phyloP scores from a whole-genome alignment of 148 eudicot genomes.

The Rhododendron simsii region DNA sequence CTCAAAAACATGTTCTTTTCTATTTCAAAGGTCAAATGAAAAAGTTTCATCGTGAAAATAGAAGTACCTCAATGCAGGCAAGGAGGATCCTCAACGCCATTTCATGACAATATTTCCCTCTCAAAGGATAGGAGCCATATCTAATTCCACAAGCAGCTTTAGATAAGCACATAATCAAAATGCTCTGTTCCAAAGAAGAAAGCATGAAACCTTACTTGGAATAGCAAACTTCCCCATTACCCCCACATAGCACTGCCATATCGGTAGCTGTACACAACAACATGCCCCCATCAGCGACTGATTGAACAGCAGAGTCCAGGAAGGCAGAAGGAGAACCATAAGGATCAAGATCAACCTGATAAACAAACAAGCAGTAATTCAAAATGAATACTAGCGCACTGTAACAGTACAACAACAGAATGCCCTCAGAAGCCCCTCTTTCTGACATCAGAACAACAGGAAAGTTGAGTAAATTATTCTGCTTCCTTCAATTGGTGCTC shows the following conservation, averaged over 20 bases:
- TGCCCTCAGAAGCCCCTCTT: background rate
- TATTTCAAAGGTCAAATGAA: background rate
- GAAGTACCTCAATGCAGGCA: slow-evolving; percentile 82
- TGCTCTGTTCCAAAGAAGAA: background rate
- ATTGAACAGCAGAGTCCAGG: slow-evolving; percentile 94
- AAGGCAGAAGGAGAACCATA: slow-evolving; percentile 98
- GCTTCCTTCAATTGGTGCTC: background rate
- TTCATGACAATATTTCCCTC: slow-evolving; percentile 89
- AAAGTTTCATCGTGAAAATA: background rate
- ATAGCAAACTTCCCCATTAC: slow-evolving; percentile 95
- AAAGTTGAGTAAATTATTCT: background rate
- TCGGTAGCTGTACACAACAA: slow-evolving; percentile 99
- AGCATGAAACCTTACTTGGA: slow-evolving; percentile 63
- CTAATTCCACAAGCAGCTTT: slow-evolving; percentile 39
- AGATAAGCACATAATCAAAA: slow-evolving; percentile 7
- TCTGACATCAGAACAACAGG: background rate
- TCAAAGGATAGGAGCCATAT: slow-evolving; percentile 87
- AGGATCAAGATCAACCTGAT: slow-evolving; percentile 99
- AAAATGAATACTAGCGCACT: background rate
- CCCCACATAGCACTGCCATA: slow-evolving; percentile 97
- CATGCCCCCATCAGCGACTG: slow-evolving; percentile 89
- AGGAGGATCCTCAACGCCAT: slow-evolving; percentile 96
- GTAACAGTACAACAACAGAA: background rate
- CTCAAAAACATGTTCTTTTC: background rate
- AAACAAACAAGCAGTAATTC: slow-evolving; percentile 5